Percentiles rank a stretch among this genome's conserved stretches.
Evolutionary conservation across 768 basidiomycete species (phyloP).

Genomic region (button mushroom (Agaricus bisporus)): DNA sequence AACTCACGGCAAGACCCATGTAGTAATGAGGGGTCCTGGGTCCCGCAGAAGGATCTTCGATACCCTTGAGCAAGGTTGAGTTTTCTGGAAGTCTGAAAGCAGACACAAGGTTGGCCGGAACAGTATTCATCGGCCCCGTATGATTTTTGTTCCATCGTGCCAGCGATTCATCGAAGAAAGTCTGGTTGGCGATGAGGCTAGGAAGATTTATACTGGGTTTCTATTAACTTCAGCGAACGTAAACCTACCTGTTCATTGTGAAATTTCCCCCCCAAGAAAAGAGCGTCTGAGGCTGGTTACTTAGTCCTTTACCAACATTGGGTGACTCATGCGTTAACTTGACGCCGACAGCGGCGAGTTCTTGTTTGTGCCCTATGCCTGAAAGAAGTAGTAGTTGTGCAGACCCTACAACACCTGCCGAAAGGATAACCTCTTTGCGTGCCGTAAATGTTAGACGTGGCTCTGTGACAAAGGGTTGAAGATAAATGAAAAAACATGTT

Average conservation of each 20-base stretch:
- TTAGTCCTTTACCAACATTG: slow-evolving; percentile 17
- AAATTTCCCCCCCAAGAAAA: background rate
- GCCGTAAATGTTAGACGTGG: slow-evolving; percentile 25
- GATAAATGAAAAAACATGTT: background rate
- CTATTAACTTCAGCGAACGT: background rate
- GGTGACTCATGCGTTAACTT: slow-evolving; percentile 16
- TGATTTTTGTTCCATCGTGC: slow-evolving; percentile 7
- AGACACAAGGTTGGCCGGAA: background rate
- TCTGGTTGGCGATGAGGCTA: background rate
- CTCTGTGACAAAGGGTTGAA: background rate
- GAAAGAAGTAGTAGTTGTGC: slow-evolving; percentile 21
- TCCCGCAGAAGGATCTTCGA: slow-evolving; percentile 11
- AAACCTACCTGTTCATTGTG: background rate
- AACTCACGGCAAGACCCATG: slow-evolving; percentile 5
- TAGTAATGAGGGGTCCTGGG: slow-evolving; percentile 8
- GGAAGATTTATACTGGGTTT: background rate
- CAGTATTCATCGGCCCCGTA: slow-evolving; percentile 11
- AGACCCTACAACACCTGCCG: slow-evolving; percentile 16
- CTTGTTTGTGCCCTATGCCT: slow-evolving; percentile 20
- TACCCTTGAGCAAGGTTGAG: background rate
- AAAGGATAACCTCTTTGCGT: slow-evolving; percentile 43
- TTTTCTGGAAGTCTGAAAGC: slow-evolving; percentile 7
- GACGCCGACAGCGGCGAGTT: slow-evolving; percentile 14
- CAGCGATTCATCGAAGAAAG: background rate
- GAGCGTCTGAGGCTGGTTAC: slow-evolving; percentile 10